Conservation (phyloP, 2,329 filamentous ascomycete genomes). For the Thelonectria rubi region DNA sequence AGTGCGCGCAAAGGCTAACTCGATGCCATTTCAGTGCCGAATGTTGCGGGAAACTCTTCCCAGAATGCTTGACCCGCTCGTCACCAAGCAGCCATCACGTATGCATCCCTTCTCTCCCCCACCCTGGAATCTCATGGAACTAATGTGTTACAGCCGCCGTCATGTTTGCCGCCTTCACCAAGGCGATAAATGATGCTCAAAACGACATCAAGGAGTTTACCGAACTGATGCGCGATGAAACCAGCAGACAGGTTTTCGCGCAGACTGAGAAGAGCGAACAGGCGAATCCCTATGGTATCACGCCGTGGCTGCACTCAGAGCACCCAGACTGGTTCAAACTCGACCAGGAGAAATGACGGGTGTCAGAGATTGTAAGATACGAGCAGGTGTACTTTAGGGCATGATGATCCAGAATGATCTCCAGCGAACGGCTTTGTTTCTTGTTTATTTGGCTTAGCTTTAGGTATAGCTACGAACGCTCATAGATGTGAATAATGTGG, state of each 20-base stretch:
- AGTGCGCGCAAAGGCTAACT: slow-evolving; percentile 25
- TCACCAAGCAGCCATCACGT: slow-evolving; percentile 61
- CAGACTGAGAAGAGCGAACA: slow-evolving; percentile 62
- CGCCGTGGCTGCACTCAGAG: slow-evolving; percentile 66
- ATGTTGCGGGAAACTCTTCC: slow-evolving; percentile 50
- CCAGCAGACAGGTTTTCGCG: slow-evolving; percentile 60
- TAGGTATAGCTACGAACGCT: not conserved
- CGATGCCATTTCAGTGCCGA: slow-evolving; percentile 45
- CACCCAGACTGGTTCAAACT: slow-evolving; percentile 66
- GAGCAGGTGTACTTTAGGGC: not conserved
- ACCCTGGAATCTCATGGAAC: slow-evolving; percentile 9
- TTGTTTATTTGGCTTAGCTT: not conserved
- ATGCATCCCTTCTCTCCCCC: slow-evolving; percentile 45
- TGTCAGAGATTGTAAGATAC: slow-evolving; percentile 5
- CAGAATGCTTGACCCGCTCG: slow-evolving; percentile 57
- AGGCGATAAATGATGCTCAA: slow-evolving; percentile 57
- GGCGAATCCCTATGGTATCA: slow-evolving; percentile 65
- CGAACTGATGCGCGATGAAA: slow-evolving; percentile 56
- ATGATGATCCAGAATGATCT: slow-evolving; percentile 18
- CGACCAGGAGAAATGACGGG: slow-evolving; percentile 38
- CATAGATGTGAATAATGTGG: not conserved
- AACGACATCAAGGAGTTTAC: slow-evolving; percentile 63
- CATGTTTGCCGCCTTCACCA: slow-evolving; percentile 58
- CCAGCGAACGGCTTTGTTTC: slow-evolving; percentile 6
- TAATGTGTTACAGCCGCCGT: slow-evolving; percentile 55